Evolutionary conservation across 148 eudicot species (phyloP).

Genomic region (Cornus kousa): DNA sequence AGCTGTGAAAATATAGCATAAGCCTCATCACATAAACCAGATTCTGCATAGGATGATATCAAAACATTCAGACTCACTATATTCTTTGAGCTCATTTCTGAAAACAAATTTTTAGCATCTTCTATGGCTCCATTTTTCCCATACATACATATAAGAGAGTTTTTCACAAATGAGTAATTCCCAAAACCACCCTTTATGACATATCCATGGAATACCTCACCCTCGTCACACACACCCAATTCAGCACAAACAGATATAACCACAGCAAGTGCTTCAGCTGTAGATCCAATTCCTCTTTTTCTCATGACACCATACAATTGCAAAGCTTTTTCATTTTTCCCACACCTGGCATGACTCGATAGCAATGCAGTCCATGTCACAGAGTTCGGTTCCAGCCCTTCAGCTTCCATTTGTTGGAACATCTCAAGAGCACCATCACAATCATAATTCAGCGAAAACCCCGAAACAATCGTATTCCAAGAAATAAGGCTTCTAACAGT

Average conservation of each 20-base stretch:
- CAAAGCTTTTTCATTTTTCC: conserved; percentile 29
- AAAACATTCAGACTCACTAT: conserved; percentile 64
- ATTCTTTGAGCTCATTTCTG: conserved; percentile 40
- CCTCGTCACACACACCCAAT: conserved; percentile 24
- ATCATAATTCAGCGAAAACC: conserved; percentile 44
- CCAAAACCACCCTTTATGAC: conserved; percentile 48
- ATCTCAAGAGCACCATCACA: conserved; percentile 40
- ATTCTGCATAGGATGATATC: conserved; percentile 55
- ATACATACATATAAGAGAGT: conserved; percentile 54
- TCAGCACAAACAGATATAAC: conserved; percentile 58
- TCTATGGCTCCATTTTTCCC: conserved; percentile 45
- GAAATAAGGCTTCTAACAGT: conserved; percentile 41
- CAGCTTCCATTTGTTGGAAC: conserved; percentile 49
- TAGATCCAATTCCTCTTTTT: conserved; percentile 30
- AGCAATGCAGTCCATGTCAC: conserved; percentile 69
- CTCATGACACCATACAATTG: conserved; percentile 42
- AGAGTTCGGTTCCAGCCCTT: conserved; percentile 52
- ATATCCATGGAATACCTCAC: conserved; percentile 44
- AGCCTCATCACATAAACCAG: conserved; percentile 62
- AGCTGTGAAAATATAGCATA: conserved; percentile 37
- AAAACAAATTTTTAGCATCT: conserved; percentile 44
- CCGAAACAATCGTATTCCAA: conserved; percentile 63
- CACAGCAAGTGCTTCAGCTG: conserved; percentile 61
- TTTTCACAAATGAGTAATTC: conserved; percentile 38
- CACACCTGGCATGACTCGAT: conserved; percentile 64